Conservation (phyloP, 2,329 filamentous ascomycete species). For the Coniella lustricola region DNA sequence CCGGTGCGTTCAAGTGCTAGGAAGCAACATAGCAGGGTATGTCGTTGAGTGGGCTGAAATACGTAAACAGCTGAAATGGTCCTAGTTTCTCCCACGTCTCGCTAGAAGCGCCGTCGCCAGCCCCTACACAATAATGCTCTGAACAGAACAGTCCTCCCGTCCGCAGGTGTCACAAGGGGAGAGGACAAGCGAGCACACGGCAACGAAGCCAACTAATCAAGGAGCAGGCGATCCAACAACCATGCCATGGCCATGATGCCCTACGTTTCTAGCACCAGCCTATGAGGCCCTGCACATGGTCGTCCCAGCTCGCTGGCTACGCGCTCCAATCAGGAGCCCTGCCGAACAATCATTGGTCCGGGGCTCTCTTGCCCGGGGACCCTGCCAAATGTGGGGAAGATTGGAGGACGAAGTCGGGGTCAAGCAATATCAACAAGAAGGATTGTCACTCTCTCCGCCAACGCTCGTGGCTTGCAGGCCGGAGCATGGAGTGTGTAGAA, state of each 20-base stretch:
- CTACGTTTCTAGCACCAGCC: too few relatives aligned
- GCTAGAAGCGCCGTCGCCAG: too few relatives aligned
- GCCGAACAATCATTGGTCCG: neutral
- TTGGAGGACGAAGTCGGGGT: conserved; percentile 6
- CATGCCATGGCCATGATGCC: neutral
- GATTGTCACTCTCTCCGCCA: neutral
- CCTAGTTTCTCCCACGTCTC: too few relatives aligned
- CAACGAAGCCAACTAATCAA: too few relatives aligned
- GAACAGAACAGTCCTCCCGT: too few relatives aligned
- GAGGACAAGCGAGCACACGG: too few relatives aligned
- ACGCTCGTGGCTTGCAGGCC: neutral
- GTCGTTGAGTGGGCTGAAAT: neutral
- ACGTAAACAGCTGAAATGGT: too few relatives aligned
- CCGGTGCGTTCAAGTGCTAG: neutral
- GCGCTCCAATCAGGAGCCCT: conserved; percentile 15
- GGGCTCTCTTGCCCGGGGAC: neutral
- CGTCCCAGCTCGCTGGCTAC: neutral
- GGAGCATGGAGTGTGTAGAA: conserved; percentile 1
- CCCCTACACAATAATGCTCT: too few relatives aligned
- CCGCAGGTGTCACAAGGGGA: too few relatives aligned
- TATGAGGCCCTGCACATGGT: conserved; percentile 8
- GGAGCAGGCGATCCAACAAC: too few relatives aligned
- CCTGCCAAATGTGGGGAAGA: conserved; percentile 3
- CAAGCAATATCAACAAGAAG: neutral
- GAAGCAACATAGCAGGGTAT: neutral